A percentile compares a stretch with the other conserved stretches of the same genome.
These are phyloP conservation scores for Penicillium sclerotiorum DNA, from an alignment of 2,329 filamentous ascomycete genomes.

Conservation along the genomic window DNA sequence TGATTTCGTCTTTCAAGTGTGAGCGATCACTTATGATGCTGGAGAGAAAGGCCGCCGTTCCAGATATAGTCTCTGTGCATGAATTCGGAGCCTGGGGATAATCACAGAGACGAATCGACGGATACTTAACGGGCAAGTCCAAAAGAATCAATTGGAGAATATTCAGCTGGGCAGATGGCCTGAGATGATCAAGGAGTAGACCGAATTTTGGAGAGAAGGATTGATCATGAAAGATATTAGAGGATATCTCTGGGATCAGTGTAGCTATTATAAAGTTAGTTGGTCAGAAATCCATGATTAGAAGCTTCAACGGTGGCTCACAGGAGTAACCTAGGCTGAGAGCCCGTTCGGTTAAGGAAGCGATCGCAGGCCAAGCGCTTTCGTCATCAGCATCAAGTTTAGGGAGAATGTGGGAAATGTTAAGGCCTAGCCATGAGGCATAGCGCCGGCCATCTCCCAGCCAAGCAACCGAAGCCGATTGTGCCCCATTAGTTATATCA, in stretches of 20 bases:
- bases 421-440: slow-evolving; percentile 70
- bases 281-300: neutral
- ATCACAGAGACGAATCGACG: slow-evolving; percentile 2
- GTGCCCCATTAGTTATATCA: slow-evolving; percentile 37
- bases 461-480: slow-evolving; percentile 54
- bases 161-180: slow-evolving; percentile 52
- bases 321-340: slow-evolving; percentile 74
- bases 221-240: slow-evolving; percentile 35
- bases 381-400: slow-evolving; percentile 43
- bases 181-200: slow-evolving; percentile 46
- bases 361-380: slow-evolving; percentile 37
- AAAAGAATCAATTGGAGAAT: slow-evolving; percentile 50
- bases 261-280: slow-evolving; percentile 37
- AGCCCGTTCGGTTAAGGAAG: slow-evolving; percentile 58
- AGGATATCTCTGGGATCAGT: slow-evolving; percentile 44
- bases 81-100: neutral
- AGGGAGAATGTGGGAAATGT: slow-evolving; percentile 54
- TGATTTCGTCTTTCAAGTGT: slow-evolving; percentile 56
- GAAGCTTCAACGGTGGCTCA: slow-evolving; percentile 36
- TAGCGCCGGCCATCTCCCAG: slow-evolving; percentile 66
- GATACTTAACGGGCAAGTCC: slow-evolving; percentile 44
- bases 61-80: slow-evolving; percentile 50
- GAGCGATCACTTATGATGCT: slow-evolving; percentile 53
- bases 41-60: slow-evolving; percentile 61
- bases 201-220: slow-evolving; percentile 34